These are phyloP conservation scores for Nicotiana rustica DNA, from an alignment of 305 asterid genomes.

Conservation along the genomic window DNA sequence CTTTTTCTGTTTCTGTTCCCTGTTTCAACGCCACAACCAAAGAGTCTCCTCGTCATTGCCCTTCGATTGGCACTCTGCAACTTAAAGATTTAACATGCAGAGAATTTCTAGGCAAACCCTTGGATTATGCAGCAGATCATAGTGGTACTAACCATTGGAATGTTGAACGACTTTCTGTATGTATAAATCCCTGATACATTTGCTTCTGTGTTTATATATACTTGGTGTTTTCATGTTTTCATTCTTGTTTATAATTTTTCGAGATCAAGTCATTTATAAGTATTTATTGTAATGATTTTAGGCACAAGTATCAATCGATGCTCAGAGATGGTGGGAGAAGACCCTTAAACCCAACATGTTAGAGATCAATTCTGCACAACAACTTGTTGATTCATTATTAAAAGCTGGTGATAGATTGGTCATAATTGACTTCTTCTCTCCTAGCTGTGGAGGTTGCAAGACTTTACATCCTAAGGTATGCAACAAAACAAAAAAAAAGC, in stretches of 20 bases:
- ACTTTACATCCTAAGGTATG: conserved; percentile 85
- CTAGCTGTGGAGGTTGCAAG: conserved; percentile 90
- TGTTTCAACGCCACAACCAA: conserved; percentile 40
- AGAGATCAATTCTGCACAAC: conserved; percentile 68
- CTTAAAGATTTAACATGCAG: conserved; percentile 50
- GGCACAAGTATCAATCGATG: conserved; percentile 56
- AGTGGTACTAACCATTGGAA: conserved; percentile 36
- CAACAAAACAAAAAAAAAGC: too few species aligned
- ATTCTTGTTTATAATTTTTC: background rate
- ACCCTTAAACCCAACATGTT: conserved; percentile 71
- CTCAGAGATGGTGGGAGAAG: conserved; percentile 83
- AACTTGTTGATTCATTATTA: conserved; percentile 59
- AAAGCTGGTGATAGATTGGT: conserved; percentile 77
- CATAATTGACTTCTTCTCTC: conserved; percentile 76
- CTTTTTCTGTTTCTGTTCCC: conserved; percentile 57
- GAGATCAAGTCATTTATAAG: background rate
- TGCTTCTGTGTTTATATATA: background rate
- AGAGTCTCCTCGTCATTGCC: conserved; percentile 45
- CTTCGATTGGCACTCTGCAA: conserved; percentile 50
- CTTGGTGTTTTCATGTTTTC: background rate
- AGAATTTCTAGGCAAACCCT: conserved; percentile 50
- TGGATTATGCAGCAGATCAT: conserved; percentile 45
- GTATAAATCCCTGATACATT: too few species aligned
- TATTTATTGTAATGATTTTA: conserved; percentile 28
- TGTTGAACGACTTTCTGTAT: background rate